Conservation (phyloP, 257 asterid species). For the Solanum tacnaense region DNA sequence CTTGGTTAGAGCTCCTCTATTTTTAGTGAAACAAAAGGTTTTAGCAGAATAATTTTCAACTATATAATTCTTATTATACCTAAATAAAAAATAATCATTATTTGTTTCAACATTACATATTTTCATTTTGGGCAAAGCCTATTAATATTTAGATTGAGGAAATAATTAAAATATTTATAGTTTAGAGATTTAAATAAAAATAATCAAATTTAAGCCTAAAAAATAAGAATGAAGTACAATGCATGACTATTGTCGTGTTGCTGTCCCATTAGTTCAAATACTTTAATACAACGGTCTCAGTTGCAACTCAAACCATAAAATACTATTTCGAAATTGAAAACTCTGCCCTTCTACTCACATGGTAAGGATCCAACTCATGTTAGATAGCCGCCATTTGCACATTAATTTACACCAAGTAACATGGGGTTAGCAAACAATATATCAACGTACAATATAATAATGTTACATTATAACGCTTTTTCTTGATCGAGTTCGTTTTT, state of each 20-base stretch:
- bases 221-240: not conserved
- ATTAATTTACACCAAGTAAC: not conserved
- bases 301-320: not conserved
- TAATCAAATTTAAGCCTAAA: not conserved
- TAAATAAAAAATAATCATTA: too few species aligned
- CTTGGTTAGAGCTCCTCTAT: not conserved
- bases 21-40: not conserved
- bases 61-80: too few species aligned
- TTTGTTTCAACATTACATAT: not conserved
- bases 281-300: slow-evolving; percentile 1
- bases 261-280: slow-evolving; percentile 3
- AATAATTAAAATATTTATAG: not conserved
- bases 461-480: not conserved
- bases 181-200: too few species aligned
- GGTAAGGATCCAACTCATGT: not conserved
- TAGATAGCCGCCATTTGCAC: slow-evolving; percentile 24
- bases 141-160: not conserved
- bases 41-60: not conserved
- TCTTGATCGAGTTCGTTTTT: too few species aligned
- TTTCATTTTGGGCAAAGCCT: not conserved
- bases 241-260: not conserved
- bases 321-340: not conserved
- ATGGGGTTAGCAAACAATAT: not conserved
- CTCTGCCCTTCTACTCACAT: not conserved
- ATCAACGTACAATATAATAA: not conserved